Conservation (phyloP, 768 basidiomycete species). For the Strobilomyces dryophilus region DNA sequence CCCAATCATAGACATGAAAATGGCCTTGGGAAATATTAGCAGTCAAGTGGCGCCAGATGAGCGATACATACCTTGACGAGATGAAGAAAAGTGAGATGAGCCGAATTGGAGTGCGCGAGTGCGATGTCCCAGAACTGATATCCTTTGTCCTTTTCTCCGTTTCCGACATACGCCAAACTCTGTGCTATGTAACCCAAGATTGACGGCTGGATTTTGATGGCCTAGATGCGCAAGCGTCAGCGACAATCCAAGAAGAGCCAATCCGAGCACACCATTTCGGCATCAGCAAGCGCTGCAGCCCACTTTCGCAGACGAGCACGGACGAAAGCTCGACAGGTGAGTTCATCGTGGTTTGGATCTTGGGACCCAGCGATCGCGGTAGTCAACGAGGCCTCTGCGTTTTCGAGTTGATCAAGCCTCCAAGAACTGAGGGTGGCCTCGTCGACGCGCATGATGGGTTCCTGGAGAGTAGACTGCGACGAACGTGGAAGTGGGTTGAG, state of each 20-base stretch:
- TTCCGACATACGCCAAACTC: not conserved
- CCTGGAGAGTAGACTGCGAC: not conserved
- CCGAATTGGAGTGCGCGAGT: not conserved
- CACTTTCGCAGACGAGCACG: not conserved
- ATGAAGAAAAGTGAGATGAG: not conserved
- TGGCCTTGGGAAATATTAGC: not conserved
- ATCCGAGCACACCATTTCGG: not conserved
- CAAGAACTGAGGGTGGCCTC: not conserved
- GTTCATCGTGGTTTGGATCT: not conserved
- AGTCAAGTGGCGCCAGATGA: not conserved
- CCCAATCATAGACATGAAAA: not conserved
- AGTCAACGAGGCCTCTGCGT: not conserved
- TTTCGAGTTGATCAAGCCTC: not conserved
- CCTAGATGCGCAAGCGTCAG: not conserved
- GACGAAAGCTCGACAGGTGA: not conserved
- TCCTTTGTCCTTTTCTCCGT: not conserved
- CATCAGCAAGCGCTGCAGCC: not conserved
- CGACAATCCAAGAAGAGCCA: not conserved
- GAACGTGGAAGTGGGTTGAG: not conserved
- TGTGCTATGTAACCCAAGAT: not conserved
- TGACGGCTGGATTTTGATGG: not conserved
- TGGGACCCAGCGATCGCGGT: not conserved
- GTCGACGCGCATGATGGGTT: not conserved
- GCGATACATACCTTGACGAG: not conserved
- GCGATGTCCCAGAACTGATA: not conserved